phyloP scores from a whole-genome alignment of 257 asterid genomes.

The Scutellaria barbata region DNA sequence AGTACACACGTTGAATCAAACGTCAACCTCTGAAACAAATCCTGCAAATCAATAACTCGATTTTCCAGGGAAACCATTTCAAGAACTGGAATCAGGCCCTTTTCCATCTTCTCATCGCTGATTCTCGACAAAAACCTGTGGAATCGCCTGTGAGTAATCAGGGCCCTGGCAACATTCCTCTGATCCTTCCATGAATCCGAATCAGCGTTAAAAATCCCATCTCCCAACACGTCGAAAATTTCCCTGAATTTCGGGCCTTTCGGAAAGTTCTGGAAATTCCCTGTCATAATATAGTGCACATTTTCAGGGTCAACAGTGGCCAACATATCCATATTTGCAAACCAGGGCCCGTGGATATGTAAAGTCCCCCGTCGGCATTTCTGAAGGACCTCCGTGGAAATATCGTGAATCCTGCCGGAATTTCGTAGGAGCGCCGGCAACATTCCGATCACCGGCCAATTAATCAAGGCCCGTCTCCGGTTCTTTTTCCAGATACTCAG shows the following conservation, averaged over 20 bases:
- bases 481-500: constrained; percentile 27
- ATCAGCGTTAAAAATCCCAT: constrained; percentile 63
- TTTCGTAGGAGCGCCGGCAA: constrained; percentile 40
- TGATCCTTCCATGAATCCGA: constrained; percentile 51
- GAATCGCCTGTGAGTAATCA: constrained; percentile 47
- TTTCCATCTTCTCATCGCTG: constrained; percentile 45
- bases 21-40: constrained; percentile 54
- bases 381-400: constrained; percentile 32
- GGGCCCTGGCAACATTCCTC: constrained; percentile 45
- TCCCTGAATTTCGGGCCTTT: constrained; percentile 57
- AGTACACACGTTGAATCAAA: constrained; percentile 54
- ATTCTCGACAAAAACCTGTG: constrained; percentile 40
- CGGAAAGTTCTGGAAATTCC: constrained; percentile 51
- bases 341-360: constrained; percentile 53
- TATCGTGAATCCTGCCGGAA: constrained; percentile 46
- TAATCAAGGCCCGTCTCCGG: constrained; percentile 27
- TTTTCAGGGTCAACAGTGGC: constrained; percentile 53
- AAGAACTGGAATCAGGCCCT: constrained; percentile 49
- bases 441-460: constrained; percentile 60
- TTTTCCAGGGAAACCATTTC: constrained; percentile 33
- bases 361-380: constrained; percentile 40
- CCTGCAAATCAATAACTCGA: constrained; percentile 50
- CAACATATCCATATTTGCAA: constrained; percentile 58
- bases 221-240: constrained; percentile 58
- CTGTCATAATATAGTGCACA: constrained; percentile 58